Conservation (phyloP, 108 stramenopile genomes). For the Cyclotella choctawhatcheeana region DNA sequence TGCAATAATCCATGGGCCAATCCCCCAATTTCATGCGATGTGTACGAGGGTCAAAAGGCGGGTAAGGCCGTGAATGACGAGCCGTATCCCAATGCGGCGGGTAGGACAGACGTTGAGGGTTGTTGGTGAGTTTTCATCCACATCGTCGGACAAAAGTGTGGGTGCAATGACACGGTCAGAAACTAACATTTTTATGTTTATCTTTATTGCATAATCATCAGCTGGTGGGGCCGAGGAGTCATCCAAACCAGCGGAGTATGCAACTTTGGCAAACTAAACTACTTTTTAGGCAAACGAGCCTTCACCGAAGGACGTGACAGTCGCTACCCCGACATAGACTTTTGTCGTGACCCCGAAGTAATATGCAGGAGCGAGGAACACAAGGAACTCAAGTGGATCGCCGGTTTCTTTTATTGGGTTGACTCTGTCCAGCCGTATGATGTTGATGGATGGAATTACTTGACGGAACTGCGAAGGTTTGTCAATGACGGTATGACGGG, state of each 20-base stretch:
- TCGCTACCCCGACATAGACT: constrained; percentile 54
- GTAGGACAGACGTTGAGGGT: constrained; percentile 58
- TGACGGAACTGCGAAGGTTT: constrained; percentile 45
- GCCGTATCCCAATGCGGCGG: constrained; percentile 41
- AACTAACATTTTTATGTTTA: no score
- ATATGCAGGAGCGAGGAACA: constrained; percentile 47
- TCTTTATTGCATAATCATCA: background rate
- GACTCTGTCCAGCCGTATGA: constrained; percentile 52
- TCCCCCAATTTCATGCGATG: constrained; percentile 51
- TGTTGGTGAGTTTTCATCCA: constrained; percentile 32
- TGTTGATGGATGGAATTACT: constrained; percentile 49
- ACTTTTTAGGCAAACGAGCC: constrained; percentile 53
- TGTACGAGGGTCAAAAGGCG: constrained; percentile 52
- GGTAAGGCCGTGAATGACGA: constrained; percentile 46
- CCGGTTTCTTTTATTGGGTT: constrained; percentile 64
- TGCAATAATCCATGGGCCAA: constrained; percentile 52
- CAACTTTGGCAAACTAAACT: constrained; percentile 59
- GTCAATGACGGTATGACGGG: constrained; percentile 53
- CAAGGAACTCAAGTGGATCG: constrained; percentile 52
- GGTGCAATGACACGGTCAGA: no score
- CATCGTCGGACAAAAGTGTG: no score
- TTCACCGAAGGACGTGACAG: constrained; percentile 48
- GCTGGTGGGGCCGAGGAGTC: constrained; percentile 64
- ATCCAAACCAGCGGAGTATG: constrained; percentile 49
- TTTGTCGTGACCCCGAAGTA: constrained; percentile 51